These are phyloP conservation scores for Phytophthora citrophthora DNA, from an alignment of 352 stramenopile genomes.

Conservation along the genomic window DNA sequence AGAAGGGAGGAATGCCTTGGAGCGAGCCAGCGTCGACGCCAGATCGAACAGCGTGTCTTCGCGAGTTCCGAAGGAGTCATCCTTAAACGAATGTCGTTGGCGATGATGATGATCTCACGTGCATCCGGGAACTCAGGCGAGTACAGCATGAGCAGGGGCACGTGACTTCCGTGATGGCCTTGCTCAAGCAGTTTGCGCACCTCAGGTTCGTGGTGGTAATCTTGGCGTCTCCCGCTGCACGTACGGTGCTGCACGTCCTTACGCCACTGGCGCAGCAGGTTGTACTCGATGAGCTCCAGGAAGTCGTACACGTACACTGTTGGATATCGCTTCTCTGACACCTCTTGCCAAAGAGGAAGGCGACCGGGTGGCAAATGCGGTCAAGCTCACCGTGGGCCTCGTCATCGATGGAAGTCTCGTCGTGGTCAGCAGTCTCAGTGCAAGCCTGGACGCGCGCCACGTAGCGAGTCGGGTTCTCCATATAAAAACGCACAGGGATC, in stretches of 20 bases:
- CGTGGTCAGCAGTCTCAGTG: no score
- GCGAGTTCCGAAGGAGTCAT: conserved; percentile 98
- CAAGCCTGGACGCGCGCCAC: no score
- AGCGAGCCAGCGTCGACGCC: conserved; percentile 95
- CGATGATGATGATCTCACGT: conserved; percentile 99
- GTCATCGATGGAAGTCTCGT: no score
- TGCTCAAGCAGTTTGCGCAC: conserved; percentile 92
- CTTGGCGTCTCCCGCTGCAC: conserved; percentile 60
- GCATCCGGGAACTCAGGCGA: conserved; percentile 98
- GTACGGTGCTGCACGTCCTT: conserved; percentile 85
- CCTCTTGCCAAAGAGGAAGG: no score
- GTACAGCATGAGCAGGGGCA: conserved; percentile 95
- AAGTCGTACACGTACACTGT: conserved; percentile 99
- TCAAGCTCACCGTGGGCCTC: no score
- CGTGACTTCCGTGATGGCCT: conserved; percentile 56
- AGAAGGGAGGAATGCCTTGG: conserved; percentile 97
- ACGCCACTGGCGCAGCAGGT: conserved; percentile 94
- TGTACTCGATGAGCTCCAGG: conserved; percentile 97
- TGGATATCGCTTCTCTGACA: conserved; percentile 96
- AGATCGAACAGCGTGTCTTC: conserved; percentile 99
- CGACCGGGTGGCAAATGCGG: no score
- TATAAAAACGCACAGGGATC: no score
- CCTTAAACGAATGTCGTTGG: conserved; percentile 99
- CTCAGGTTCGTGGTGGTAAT: conserved; percentile 89
- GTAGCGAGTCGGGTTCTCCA: no score